Percentiles rank a stretch among this genome's conserved stretches.
phyloP scores from a whole-genome alignment of 805 yeast species.

The Schwanniomyces vanrijiae region DNA sequence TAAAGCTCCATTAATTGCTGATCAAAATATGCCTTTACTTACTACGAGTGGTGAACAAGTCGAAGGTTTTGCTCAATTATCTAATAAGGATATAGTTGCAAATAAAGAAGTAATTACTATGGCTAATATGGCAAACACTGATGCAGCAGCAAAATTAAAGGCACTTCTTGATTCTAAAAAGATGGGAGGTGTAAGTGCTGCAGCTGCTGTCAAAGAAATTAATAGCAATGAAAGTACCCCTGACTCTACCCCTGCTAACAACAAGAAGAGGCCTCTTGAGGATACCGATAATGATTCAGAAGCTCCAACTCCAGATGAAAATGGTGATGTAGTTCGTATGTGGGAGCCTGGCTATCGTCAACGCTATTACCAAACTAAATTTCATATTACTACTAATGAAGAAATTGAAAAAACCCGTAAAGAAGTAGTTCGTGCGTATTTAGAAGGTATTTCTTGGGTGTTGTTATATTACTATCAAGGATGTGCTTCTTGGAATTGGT shows the following conservation, averaged over 20 bases:
- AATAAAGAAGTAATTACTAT: constrained; percentile 60
- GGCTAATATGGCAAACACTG: constrained; percentile 70
- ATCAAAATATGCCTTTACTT: constrained; percentile 71
- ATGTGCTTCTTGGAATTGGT: constrained; percentile 99
- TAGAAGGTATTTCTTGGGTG: constrained; percentile 98
- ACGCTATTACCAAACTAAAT: constrained; percentile 79
- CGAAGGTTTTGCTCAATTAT: constrained; percentile 60
- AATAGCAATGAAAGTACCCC: not conserved
- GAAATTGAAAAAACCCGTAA: constrained; percentile 53
- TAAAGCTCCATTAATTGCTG: constrained; percentile 69
- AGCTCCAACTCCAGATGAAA: constrained; percentile 34
- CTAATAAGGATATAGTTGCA: constrained; percentile 70
- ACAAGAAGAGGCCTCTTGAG: constrained; percentile 17
- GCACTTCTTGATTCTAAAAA: constrained; percentile 32
- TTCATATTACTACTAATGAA: constrained; percentile 55
- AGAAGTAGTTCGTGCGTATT: constrained; percentile 66
- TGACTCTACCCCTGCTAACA: constrained; percentile 6
- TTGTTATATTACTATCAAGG: constrained; percentile 93
- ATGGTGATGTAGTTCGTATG: constrained; percentile 55
- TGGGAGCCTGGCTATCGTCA: constrained; percentile 87
- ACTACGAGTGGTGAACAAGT: constrained; percentile 74
- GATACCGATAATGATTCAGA: constrained; percentile 18
- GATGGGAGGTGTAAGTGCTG: constrained; percentile 39
- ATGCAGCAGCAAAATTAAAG: constrained; percentile 63
- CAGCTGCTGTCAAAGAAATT: constrained; percentile 42